These are phyloP conservation scores for Cladosporium sp. DNA, from an alignment of 2,329 filamentous ascomycete species.

Conservation along the genomic window DNA sequence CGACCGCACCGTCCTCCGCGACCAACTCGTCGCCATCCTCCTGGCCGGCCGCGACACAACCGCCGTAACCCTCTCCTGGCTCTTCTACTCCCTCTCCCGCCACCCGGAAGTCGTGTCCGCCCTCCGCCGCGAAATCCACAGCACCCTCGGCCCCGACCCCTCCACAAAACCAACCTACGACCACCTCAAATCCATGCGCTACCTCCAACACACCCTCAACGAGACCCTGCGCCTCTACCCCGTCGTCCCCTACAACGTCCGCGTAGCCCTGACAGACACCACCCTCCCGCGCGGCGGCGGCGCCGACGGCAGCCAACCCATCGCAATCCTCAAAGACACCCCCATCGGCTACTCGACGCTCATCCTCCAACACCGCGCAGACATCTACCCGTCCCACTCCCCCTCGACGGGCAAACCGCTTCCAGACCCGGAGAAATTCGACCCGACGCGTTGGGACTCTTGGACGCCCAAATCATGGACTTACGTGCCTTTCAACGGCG, in stretches of 20 bases:
- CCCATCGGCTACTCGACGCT: conserved; percentile 43
- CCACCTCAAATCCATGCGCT: conserved; percentile 83
- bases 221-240: conserved; percentile 46
- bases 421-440: conserved; percentile 38
- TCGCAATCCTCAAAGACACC: conserved; percentile 40
- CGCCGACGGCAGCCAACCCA: conserved; percentile 39
- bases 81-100: conserved; percentile 73
- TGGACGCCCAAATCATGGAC: conserved; percentile 49
- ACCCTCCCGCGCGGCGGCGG: conserved; percentile 47
- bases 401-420: conserved; percentile 30
- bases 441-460: conserved; percentile 46
- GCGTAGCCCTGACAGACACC: conserved; percentile 43
- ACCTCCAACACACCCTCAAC: conserved; percentile 51
- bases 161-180: conserved; percentile 59
- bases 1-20: conserved; percentile 62
- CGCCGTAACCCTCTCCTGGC: conserved; percentile 73
- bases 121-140: conserved; percentile 68
- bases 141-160: conserved; percentile 56
- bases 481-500: conserved; percentile 45
- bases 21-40: conserved; percentile 77
- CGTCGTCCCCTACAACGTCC: conserved; percentile 47
- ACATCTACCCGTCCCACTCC: conserved; percentile 28
- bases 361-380: conserved; percentile 32
- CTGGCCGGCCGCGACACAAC: conserved; percentile 87
- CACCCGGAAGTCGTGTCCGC: conserved; percentile 63